A percentile compares a stretch with the other conserved stretches of the same genome.
Conservation (phyloP, 2,329 filamentous ascomycete species). For the Alternaria infectoria region DNA sequence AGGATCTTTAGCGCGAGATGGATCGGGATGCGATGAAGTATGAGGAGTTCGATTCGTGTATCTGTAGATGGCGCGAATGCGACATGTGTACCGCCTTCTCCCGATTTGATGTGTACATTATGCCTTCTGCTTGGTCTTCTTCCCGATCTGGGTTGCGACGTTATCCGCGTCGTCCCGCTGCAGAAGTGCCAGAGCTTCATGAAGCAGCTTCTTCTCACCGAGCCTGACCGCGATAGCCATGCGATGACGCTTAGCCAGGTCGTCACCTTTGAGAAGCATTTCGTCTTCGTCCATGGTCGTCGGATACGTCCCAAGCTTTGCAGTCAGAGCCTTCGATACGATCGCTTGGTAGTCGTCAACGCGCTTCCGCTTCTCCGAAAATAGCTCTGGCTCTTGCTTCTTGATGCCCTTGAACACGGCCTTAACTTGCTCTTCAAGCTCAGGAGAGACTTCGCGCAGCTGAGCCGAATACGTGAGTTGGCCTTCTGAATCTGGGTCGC, state of each 20-base stretch:
- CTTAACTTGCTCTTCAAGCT: slow-evolving; percentile 29
- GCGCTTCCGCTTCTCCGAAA: slow-evolving; percentile 19
- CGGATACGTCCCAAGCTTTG: slow-evolving; percentile 21
- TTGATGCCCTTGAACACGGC: slow-evolving; percentile 20
- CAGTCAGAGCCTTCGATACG: slow-evolving; percentile 10
- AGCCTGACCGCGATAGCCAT: slow-evolving; percentile 29
- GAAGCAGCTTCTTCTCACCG: slow-evolving; percentile 26
- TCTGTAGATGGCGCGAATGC: not conserved
- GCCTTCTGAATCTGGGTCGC: slow-evolving; percentile 27
- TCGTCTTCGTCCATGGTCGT: slow-evolving; percentile 21
- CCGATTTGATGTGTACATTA: not conserved
- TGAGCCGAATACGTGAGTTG: slow-evolving; percentile 13
- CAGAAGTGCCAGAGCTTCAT: slow-evolving; percentile 18
- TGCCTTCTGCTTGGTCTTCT: not conserved
- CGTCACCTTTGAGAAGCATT: slow-evolving; percentile 7
- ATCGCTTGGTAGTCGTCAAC: slow-evolving; percentile 12
- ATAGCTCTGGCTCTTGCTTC: slow-evolving; percentile 7
- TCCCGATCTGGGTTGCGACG: not conserved
- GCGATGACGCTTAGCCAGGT: slow-evolving; percentile 17
- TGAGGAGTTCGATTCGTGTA: not conserved
- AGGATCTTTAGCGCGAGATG: too few relatives aligned
- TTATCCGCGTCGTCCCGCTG: not conserved
- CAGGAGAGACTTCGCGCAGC: slow-evolving; percentile 17
- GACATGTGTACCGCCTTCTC: not conserved
- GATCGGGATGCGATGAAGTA: not conserved